phyloP scores from a whole-genome alignment of 164 flowering plant species.

The Nymphaea thermarum region DNA sequence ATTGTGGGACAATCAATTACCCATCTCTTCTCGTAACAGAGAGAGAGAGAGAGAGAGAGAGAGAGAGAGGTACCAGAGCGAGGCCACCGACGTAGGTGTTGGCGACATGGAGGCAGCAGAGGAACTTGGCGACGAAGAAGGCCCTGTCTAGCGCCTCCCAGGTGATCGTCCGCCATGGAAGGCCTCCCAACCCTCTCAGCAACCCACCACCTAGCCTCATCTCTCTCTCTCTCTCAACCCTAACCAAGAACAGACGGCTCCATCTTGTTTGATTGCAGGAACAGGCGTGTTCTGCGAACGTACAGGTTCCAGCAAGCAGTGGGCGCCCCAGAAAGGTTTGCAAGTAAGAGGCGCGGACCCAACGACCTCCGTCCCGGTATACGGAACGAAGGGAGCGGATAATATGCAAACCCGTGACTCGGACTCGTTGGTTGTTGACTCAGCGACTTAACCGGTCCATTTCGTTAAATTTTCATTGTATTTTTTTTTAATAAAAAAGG shows the following conservation, averaged over 20 bases:
- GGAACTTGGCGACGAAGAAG: conserved; percentile 20
- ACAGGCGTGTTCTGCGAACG: too few relatives aligned
- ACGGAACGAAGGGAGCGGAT: too few relatives aligned
- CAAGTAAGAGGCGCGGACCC: too few relatives aligned
- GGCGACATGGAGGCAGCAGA: conserved; percentile 45
- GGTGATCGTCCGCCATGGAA: conserved; percentile 14
- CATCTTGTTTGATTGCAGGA: background rate
- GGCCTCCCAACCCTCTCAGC: conserved; percentile 2
- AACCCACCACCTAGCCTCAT: background rate
- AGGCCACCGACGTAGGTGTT: conserved; percentile 36
- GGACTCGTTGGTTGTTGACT: too few relatives aligned
- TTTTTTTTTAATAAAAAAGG: too few relatives aligned
- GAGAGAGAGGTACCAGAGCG: conserved; percentile 17
- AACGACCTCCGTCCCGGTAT: too few relatives aligned
- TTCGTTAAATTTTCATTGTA: too few relatives aligned
- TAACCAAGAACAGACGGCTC: background rate
- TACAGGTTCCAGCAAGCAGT: too few relatives aligned
- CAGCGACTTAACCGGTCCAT: too few relatives aligned
- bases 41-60: background rate
- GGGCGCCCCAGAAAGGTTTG: too few relatives aligned
- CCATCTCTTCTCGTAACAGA: background rate
- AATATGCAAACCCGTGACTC: too few relatives aligned
- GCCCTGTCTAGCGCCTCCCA: conserved; percentile 32
- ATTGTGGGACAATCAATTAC: background rate
- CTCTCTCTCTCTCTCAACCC: background rate